Evolutionary conservation across 768 basidiomycete species (phyloP), one percentile per base, ranked within the genome.

Genomic region (Collybia mongolica): DNA sequence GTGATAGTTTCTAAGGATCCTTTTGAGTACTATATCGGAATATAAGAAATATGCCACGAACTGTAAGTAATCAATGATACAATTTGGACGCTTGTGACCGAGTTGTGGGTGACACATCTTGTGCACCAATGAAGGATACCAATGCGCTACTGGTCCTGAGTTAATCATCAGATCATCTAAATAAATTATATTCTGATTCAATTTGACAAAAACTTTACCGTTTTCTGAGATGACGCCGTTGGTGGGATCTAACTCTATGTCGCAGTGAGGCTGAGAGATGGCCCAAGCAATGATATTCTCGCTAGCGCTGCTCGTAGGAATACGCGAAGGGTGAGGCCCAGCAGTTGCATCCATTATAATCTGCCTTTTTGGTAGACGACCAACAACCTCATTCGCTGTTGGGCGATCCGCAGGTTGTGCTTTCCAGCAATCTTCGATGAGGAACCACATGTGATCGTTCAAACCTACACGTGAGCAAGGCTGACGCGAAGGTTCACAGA

Each of bases 1-100:
- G 17, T 59, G 59, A 46, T 62, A 67, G 20, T 64, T 54, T 17
- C 66, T 65, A 38, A n/a, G n/a, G 42, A 46, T 9, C n/a, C 2
- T 6, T 14, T 11, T 32, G 14, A 17, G 39, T 23, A 39, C 22
- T 18, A 32, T 23, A 49, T 23, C 39, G 20, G 14, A 11, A 28
- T 36, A 38, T 3, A 18, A 12, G 29, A 42, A 19, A 24, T 37
- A 11, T 7, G 35, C 3, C 15, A 37, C 45, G 32, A 28, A 42
- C 39, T 36, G 20, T 14, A 42, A 24, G 24, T 42, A 38, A 42
- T 39, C 24, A 7, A n/a, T 32, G n/a, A 39, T 57, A 11, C 39
- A 56, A 9, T 56, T 50, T 17, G 65, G 65, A 12, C 65, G 60
- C 22, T 53, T 59, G 32, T 60, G 48, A 26, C 64, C 65, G 23